These are phyloP conservation scores for Alternaria alternata DNA, from an alignment of 2,329 filamentous ascomycete genomes.

Conservation along the genomic window DNA sequence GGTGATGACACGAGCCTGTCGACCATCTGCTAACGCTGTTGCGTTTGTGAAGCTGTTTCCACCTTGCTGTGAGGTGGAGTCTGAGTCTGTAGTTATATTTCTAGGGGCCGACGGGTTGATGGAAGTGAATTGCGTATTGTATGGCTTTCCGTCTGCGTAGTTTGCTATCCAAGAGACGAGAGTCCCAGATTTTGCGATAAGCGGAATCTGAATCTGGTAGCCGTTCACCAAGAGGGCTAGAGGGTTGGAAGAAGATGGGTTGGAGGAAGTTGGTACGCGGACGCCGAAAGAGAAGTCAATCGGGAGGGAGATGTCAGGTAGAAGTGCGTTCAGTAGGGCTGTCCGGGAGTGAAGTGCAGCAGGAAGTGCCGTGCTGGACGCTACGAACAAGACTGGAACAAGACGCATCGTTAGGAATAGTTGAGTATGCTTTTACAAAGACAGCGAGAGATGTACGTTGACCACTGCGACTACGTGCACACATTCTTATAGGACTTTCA, in stretches of 20 bases:
- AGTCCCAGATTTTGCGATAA: neutral
- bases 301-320: neutral
- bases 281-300: slow-evolving; percentile 3
- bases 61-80: too few relatives aligned
- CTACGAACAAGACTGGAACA: neutral
- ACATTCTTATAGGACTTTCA: neutral
- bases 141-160: neutral
- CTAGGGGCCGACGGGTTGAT: neutral
- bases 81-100: too few relatives aligned
- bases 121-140: slow-evolving; percentile 3
- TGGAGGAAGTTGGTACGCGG: neutral
- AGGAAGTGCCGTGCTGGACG: neutral
- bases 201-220: neutral
- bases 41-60: too few relatives aligned
- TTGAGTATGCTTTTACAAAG: too few relatives aligned
- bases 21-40: too few relatives aligned
- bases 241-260: neutral
- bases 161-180: slow-evolving; percentile 5
- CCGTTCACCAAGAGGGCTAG: too few relatives aligned
- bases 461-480: neutral
- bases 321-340: neutral
- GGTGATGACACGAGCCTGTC: too few relatives aligned
- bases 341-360: neutral
- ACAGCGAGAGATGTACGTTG: neutral
- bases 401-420: neutral